Base-by-base conservation (phyloP, 768 basidiomycete species). In the Kwoniella botswanensis region DNA sequence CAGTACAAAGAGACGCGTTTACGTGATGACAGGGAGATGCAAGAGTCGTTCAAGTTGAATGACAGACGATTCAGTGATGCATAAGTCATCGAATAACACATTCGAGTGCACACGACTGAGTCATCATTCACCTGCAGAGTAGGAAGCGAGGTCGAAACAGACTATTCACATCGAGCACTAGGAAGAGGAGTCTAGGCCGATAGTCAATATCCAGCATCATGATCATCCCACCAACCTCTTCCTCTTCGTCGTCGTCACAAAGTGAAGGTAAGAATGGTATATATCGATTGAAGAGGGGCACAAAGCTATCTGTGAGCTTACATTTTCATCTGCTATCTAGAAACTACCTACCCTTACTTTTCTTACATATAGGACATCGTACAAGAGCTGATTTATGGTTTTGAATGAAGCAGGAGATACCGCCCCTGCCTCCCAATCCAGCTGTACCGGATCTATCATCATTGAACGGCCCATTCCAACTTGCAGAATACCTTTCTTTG, bases 401-500 rank as follows among this genome's bases (percentile, higher is more conserved):
- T 43, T 11, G 21, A 43, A 13, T 52, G 9, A 60, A 58, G 50
- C 60, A 73, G 75, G 72, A 73, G 5, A 22, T 76, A n/a, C 74
- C 74, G 1, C 74, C 71, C 21, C 61, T 63, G 5, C 69, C 73
- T 42, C 63, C 87, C 92, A 41, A 86, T 91, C 0, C 88, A 90
- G 0, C 86, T 12, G 60, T 80, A 1, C 82, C 82, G 1, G 43
- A 71, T 13, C 70, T 85, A 55, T 74, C 76, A 11, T 68, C 73
- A 9, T 71, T 96, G 41, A 91, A 95, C 85, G 94, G 93, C 82
- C 93, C 94, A 0, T 97, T 96, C 81, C 93, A 96, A 80, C 87
- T 96, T 7, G 93, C 96, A 78, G 96, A 98, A 80, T 96, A 94
- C 84, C 92, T 98, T 56, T 91, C 93, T 1, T 86, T 93, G 41